Evolutionary conservation across 2,329 filamentous ascomycete species (phyloP).

Genomic region (Rutstroemia sydowiana): DNA sequence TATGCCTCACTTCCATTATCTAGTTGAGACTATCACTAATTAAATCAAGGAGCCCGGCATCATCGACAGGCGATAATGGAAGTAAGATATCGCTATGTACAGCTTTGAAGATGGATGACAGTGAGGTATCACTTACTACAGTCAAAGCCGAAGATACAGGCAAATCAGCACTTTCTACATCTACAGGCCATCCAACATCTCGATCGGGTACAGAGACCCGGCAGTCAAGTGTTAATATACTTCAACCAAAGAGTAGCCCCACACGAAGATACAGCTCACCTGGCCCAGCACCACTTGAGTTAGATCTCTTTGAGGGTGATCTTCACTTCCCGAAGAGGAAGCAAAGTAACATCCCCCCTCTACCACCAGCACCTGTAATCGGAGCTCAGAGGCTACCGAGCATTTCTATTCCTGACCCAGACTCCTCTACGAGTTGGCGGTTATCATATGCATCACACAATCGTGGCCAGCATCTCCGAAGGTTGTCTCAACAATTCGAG

Average conservation of each 20-base stretch:
- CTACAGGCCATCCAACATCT: neutral
- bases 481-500: constrained; percentile 20
- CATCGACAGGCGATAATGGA: neutral
- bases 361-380: constrained; percentile 20
- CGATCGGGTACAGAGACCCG: neutral
- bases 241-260: constrained; percentile 12
- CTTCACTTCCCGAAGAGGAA: constrained; percentile 14
- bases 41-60: neutral
- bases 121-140: neutral
- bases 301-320: constrained; percentile 1
- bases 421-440: constrained; percentile 24
- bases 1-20: neutral
- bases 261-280: constrained; percentile 22
- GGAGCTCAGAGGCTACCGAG: constrained; percentile 22
- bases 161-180: neutral
- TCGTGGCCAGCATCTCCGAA: constrained; percentile 23
- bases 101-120: neutral
- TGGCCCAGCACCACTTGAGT: constrained; percentile 7
- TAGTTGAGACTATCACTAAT: neutral
- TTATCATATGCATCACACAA: constrained; percentile 25
- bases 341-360: constrained; percentile 14
- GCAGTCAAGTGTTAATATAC: constrained; percentile 8
- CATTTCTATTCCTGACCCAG: constrained; percentile 16
- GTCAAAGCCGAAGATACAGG: neutral
- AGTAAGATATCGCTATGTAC: neutral